Evolutionary conservation across 768 basidiomycete genomes (phyloP), one percentile per base, ranked within the genome.

Genomic region (Hypholoma sublateritium): DNA sequence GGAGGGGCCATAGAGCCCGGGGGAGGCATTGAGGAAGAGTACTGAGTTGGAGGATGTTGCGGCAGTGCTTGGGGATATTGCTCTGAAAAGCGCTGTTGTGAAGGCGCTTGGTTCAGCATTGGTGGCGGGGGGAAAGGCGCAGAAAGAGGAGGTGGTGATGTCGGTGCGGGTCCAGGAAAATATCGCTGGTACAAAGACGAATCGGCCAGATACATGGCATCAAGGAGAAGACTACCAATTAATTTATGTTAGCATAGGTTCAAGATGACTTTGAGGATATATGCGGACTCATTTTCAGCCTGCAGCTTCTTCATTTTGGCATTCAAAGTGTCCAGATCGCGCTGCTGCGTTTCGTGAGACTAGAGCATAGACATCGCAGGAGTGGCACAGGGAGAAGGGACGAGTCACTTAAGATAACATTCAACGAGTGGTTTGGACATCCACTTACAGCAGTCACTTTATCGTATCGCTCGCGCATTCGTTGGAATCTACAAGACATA

Each of bases 211-310:
- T 67, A 63, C 59, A 76, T 69, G 14, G 75, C 70, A 56, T 77
- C 76, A 19, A 77, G 66, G 17, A 77, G 67, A 14, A 77, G 69
- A 45, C 75, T 77, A 51, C 19, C 53, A 39, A 44, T 34, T 13
- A 37, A 22, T 51, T 11, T 17, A 32, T n/a, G 36, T 53, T 11
- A 43, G 45, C 47, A 13, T 44, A 19, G 8, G 13, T 24, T 11
- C 22, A 49, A 50, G 7, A 16, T 19, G n/a, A 44, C 2, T 16
- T 7, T 22, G 28, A 19, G 19, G 47, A 35, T 37, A 5, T 6
- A 67, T 32, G 28, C 78, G 45, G 51, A 82, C 80, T 81, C 78
- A 57, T 81, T 80, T 63, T 82, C 81, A 2, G 75, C 77, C 55
- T 81, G 77, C 3, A 82, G 67, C 53, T 73, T 75, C 62, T 77